phyloP scores from a whole-genome alignment of 345 rosid species.

The Cardamine chenopodiifolia region DNA sequence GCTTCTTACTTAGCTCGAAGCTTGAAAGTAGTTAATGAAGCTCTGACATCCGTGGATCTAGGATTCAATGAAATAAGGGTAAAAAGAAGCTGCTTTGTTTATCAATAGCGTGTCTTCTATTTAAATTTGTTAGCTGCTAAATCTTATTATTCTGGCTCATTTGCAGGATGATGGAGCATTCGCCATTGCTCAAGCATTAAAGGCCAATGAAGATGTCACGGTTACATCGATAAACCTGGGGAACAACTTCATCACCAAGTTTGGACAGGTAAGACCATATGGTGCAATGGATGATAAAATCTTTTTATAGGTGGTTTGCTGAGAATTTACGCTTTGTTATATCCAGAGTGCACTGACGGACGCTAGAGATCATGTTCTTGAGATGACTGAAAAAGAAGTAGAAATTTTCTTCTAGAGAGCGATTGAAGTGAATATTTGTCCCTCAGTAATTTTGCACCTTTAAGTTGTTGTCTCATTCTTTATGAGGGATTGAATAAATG shows the following conservation, averaged over 20 bases:
- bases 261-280: slow-evolving; percentile 75
- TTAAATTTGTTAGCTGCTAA: neutral
- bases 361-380: slow-evolving; percentile 90
- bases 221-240: slow-evolving; percentile 79
- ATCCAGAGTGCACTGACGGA: slow-evolving; percentile 81
- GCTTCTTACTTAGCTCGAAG: slow-evolving; percentile 81
- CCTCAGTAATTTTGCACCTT: slow-evolving; percentile 27
- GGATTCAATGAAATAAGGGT: slow-evolving; percentile 96
- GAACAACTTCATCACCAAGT: slow-evolving; percentile 87
- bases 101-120: neutral
- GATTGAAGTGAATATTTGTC: slow-evolving; percentile 16
- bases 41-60: slow-evolving; percentile 76
- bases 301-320: neutral
- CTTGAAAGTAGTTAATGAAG: slow-evolving; percentile 97
- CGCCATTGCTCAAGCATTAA: slow-evolving; percentile 91
- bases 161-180: slow-evolving; percentile 94
- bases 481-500: slow-evolving; percentile 4
- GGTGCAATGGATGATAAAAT: neutral
- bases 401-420: slow-evolving; percentile 66
- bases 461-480: slow-evolving; percentile 14
- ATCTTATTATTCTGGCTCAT: slow-evolving; percentile 1
- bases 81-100: slow-evolving; percentile 13
- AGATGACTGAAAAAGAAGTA: slow-evolving; percentile 94
- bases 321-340: neutral
- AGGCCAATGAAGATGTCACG: slow-evolving; percentile 87